Percentiles rank a stretch among this genome's conserved stretches.
Evolutionary conservation across 2,329 filamentous ascomycete genomes (phyloP).

Genomic region (Trichoderma sp.): DNA sequence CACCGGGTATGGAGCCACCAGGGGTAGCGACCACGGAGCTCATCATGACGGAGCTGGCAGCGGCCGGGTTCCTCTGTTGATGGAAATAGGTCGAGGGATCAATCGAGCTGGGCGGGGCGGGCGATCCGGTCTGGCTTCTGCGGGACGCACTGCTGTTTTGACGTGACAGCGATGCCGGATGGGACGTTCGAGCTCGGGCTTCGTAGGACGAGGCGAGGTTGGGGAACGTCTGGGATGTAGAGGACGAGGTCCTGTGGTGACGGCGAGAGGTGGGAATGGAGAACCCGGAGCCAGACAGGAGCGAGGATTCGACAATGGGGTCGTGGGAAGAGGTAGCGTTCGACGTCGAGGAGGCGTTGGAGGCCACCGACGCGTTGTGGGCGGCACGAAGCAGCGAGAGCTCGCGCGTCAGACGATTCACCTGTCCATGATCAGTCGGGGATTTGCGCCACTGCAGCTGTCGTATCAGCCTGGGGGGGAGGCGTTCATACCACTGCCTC

Average conservation of each 20-base stretch:
- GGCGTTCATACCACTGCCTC: conserved; percentile 76
- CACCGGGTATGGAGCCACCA: conserved; percentile 40
- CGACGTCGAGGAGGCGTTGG: conserved; percentile 65
- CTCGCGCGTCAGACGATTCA: conserved; percentile 90
- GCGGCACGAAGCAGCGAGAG: conserved; percentile 77
- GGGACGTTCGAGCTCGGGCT: conserved; percentile 48
- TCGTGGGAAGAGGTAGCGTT: conserved; percentile 56
- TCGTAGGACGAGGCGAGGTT: conserved; percentile 44
- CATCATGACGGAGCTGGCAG: conserved; percentile 39
- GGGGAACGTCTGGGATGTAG: conserved; percentile 55
- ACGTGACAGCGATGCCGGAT: conserved; percentile 51
- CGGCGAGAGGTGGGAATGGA: conserved; percentile 58
- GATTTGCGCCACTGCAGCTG: background rate
- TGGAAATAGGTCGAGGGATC: conserved; percentile 52
- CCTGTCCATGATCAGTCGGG: conserved; percentile 52
- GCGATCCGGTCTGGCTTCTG: conserved; percentile 55
- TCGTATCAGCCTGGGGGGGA: background rate
- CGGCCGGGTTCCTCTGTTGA: conserved; percentile 47
- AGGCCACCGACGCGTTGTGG: conserved; percentile 67
- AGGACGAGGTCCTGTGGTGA: conserved; percentile 62
- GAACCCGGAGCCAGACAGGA: conserved; percentile 60
- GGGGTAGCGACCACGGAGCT: conserved; percentile 48
- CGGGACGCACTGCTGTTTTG: conserved; percentile 60
- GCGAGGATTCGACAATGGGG: conserved; percentile 51
- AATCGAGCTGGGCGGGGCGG: conserved; percentile 48